Conservation (phyloP, 2,329 filamentous ascomycete species). For the Beauveria medogensis region DNA sequence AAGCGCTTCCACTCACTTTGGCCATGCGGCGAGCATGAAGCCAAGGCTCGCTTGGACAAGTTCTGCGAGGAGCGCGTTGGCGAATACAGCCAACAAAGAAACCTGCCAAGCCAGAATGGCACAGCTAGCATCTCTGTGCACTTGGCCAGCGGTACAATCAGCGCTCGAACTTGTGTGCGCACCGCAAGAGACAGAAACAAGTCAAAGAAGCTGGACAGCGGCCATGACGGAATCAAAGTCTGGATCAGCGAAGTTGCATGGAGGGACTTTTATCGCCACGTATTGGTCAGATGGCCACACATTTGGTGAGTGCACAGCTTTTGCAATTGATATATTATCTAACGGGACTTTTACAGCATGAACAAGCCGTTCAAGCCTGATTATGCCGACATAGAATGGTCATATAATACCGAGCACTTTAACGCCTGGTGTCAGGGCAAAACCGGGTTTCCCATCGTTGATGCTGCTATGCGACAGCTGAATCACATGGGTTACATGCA, state of each 20-base stretch:
- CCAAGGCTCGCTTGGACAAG: conserved; percentile 50
- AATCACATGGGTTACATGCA: conserved; percentile 67
- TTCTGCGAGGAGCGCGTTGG: conserved; percentile 59
- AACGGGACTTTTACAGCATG: conserved; percentile 30
- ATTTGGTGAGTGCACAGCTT: conserved; percentile 46
- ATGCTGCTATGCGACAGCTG: conserved; percentile 79
- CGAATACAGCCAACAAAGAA: conserved; percentile 56
- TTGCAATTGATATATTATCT: not conserved
- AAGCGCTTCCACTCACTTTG: conserved; percentile 52
- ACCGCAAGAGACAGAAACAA: conserved; percentile 55
- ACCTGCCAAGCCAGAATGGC: conserved; percentile 51
- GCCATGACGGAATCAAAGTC: conserved; percentile 54
- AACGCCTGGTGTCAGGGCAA: conserved; percentile 63
- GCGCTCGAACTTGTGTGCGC: conserved; percentile 58
- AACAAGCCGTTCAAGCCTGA: conserved; percentile 67
- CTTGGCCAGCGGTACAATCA: conserved; percentile 59
- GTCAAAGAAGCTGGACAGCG: conserved; percentile 57
- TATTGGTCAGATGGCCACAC: conserved; percentile 79
- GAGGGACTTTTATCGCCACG: conserved; percentile 84
- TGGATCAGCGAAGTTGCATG: conserved; percentile 83
- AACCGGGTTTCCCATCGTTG: conserved; percentile 77
- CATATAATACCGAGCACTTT: conserved; percentile 63
- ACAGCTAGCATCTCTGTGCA: conserved; percentile 69
- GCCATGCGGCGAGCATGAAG: conserved; percentile 71
- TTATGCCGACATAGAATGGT: conserved; percentile 76